Base-by-base conservation (phyloP, 495 filamentous ascomycete genomes). In the Cryomyces minteri region DNA sequence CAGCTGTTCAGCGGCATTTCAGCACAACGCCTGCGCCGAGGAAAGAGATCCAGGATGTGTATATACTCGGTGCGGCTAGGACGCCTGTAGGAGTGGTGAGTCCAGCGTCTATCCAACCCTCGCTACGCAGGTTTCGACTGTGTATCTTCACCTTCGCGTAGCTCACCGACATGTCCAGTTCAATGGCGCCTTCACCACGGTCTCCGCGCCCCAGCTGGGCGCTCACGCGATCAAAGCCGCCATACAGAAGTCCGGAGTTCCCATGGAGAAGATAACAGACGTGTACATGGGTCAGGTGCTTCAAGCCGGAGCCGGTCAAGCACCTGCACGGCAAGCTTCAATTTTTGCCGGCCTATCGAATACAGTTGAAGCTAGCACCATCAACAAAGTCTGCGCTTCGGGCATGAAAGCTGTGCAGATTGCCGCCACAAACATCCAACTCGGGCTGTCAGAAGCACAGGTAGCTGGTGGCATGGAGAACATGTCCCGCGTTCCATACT, bases 261-360 rank as follows among this genome's bases (percentile, higher is more conserved):
- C 88, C 5, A 56, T 74, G 14, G 72, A 77, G 30, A 77, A 79
- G 56, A 81, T 95, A 53, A 80, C 77, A 31, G 80, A 90, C 70
- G 80, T 94, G 3, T 95, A 95, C 65, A 93, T 95, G 82, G 90
- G 90, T 56, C 88, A 95, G 63, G 90, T 95, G n/a, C 71, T 95
- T 14, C 78, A 86, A 61, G 88, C 72, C 11, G 70, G 70, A 39
- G 70, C 86, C 12, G 90, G 90, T 32, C 90, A 98, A 60, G 74
- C 90, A 3, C 90, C 90, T 1, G 88, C 90, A 14, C 79, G 90
- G 31, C 90, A 98, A 65, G 90, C 88, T 28, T 69, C 74, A 41
- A 81, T 95, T 41, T 84, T 84, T 54, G 81, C 90, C n/a, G 87
- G 85, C 8, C 74, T 98, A 6, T 69, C 84, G 2, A 63, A 72